A percentile compares a stretch with the other conserved stretches of the same genome.
These are phyloP conservation scores for Colletotrichum melonis DNA, from an alignment of 2,329 filamentous ascomycete species.

Conservation along the genomic window DNA sequence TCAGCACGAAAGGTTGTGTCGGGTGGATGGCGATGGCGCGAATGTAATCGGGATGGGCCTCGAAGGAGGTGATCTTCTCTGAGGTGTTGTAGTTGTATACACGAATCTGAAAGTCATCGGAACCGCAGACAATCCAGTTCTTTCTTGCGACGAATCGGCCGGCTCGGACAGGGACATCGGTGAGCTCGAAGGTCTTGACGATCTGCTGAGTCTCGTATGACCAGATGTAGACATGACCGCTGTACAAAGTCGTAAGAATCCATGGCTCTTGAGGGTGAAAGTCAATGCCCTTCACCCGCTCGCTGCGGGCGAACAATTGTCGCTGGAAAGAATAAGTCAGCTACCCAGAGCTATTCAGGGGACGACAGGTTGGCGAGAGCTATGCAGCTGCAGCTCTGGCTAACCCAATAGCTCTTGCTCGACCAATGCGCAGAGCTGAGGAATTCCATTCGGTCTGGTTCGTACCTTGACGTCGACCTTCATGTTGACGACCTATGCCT, in stretches of 20 bases:
- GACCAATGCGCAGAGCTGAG: background rate
- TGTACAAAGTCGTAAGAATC: slow-evolving; percentile 93
- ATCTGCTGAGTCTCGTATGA: slow-evolving; percentile 97
- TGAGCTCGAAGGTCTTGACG: slow-evolving; percentile 98
- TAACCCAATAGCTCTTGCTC: background rate
- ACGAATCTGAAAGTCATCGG: slow-evolving; percentile 82
- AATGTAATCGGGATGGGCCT: slow-evolving; percentile 98
- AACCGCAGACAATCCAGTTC: slow-evolving; percentile 98
- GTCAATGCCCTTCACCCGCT: slow-evolving; percentile 97
- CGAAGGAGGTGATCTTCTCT: slow-evolving; percentile 97
- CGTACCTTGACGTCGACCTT: slow-evolving; percentile 38
- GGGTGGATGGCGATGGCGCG: slow-evolving; percentile 96
- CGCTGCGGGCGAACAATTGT: slow-evolving; percentile 77
- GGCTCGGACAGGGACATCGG: slow-evolving; percentile 96
- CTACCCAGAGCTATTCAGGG: slow-evolving; percentile 17
- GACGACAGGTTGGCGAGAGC: slow-evolving; percentile 11
- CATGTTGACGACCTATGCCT: slow-evolving; percentile 28
- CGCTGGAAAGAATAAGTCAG: slow-evolving; percentile 45
- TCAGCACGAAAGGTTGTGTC: slow-evolving; percentile 93
- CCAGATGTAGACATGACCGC: slow-evolving; percentile 99
- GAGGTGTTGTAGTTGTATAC: slow-evolving; percentile 99
- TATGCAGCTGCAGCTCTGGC: slow-evolving; percentile 6
- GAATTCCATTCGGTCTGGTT: background rate
- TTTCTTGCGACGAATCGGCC: slow-evolving; percentile 97
- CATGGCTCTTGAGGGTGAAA: slow-evolving; percentile 98